Evolutionary conservation across 768 basidiomycete genomes (phyloP).

Genomic region (Imleria badia): DNA sequence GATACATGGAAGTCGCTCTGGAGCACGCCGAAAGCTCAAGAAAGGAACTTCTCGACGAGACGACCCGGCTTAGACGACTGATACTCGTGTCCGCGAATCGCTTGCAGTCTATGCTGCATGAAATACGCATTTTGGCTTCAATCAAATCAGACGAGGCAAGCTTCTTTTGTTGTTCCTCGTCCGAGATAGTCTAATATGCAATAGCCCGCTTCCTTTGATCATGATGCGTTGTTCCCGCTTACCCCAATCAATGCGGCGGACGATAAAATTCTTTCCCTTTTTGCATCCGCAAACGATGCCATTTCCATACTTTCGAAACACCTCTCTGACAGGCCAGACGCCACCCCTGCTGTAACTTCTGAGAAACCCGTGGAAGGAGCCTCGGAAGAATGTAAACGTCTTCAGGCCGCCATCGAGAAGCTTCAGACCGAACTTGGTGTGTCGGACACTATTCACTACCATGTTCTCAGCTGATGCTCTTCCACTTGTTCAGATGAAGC

Average conservation of each 20-base stretch:
- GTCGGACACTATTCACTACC: constrained; percentile 14
- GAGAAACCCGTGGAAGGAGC: constrained; percentile 27
- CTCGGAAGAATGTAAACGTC: constrained; percentile 44
- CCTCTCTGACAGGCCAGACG: constrained; percentile 10
- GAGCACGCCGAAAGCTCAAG: constrained; percentile 73
- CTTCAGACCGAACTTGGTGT: constrained; percentile 62
- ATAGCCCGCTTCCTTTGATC: constrained; percentile 48
- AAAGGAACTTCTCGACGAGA: constrained; percentile 62
- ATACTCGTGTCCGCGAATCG: constrained; percentile 65
- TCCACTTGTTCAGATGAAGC: constrained; percentile 40
- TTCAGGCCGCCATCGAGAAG: constrained; percentile 49
- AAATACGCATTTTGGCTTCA: constrained; percentile 39
- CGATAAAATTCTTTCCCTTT: constrained; percentile 46
- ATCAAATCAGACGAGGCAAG: constrained; percentile 51
- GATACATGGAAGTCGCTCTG: constrained; percentile 63
- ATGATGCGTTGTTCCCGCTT: constrained; percentile 52
- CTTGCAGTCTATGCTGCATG: constrained; percentile 54
- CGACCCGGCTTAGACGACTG: constrained; percentile 56
- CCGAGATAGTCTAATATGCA: constrained; percentile 9
- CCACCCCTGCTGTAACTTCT: constrained; percentile 13
- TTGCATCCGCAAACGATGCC: constrained; percentile 41
- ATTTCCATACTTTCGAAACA: constrained; percentile 34
- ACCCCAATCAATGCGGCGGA: constrained; percentile 48
- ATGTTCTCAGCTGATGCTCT: constrained; percentile 8
- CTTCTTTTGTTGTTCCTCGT: constrained; percentile 6